Evolutionary conservation across 306 rosid genomes (phyloP).

Genomic region (Argentina anserina): DNA sequence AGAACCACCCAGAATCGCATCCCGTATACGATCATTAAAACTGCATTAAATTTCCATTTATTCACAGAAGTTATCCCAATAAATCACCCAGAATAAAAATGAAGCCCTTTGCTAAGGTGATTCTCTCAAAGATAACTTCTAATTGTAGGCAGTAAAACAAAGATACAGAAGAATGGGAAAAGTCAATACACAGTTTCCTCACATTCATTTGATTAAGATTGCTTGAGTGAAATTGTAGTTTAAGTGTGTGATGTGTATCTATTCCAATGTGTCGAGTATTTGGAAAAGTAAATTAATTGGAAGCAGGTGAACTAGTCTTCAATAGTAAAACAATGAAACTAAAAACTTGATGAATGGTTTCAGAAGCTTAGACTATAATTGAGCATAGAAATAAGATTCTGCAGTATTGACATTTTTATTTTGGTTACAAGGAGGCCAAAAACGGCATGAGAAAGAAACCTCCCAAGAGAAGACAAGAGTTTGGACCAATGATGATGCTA

Average conservation of each 20-base stretch:
- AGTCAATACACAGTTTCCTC: neutral
- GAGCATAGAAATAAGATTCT: too few relatives aligned
- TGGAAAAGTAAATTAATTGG: neutral
- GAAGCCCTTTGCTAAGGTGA: neutral
- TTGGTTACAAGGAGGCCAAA: too few relatives aligned
- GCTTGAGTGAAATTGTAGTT: neutral
- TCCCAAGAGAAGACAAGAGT: too few relatives aligned
- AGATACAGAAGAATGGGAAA: neutral
- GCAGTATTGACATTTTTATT: too few relatives aligned
- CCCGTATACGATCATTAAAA: constrained; percentile 94
- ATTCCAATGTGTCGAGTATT: neutral
- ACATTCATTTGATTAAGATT: neutral
- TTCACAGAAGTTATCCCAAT: neutral
- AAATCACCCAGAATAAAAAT: too few relatives aligned
- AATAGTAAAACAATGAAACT: constrained; percentile 3
- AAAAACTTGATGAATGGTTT: constrained; percentile 5
- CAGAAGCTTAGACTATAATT: too few relatives aligned
- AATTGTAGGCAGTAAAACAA: neutral
- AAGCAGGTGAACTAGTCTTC: neutral
- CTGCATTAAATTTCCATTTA: constrained; percentile 39
- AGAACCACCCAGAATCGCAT: constrained; percentile 92
- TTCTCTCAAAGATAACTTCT: neutral
- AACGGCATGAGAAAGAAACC: too few relatives aligned
- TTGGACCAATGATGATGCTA: too few relatives aligned
- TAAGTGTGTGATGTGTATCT: neutral